A percentile compares a stretch with the other conserved stretches of the same genome.
phyloP scores from a whole-genome alignment of 108 stramenopile species.

The Schizochytrium sp. region DNA sequence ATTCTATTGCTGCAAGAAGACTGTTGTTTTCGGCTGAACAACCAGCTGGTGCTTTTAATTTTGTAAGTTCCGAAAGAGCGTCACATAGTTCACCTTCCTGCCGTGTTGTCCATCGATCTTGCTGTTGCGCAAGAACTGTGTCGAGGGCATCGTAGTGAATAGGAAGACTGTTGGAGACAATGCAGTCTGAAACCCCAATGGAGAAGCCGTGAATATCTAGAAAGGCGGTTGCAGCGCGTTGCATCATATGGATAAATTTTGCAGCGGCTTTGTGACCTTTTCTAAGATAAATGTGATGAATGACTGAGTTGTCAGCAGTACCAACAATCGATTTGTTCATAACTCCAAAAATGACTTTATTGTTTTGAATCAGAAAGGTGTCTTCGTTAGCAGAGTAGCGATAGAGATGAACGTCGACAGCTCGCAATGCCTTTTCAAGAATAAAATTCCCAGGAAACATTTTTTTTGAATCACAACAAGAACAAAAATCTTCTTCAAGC shows the following conservation, averaged over 20 bases:
- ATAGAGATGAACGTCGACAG: neutral
- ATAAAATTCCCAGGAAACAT: neutral
- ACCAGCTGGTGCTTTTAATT: neutral
- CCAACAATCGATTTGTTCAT: slow-evolving; percentile 5
- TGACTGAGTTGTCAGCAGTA: neutral
- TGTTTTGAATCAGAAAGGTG: slow-evolving; percentile 20
- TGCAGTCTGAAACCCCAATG: neutral
- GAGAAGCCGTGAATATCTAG: neutral
- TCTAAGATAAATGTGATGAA: slow-evolving; percentile 3
- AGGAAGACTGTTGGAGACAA: neutral
- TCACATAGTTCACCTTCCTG: neutral
- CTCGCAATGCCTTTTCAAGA: neutral
- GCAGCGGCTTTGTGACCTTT: neutral
- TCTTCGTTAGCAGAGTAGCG: neutral
- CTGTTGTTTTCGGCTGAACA: slow-evolving; percentile 20
- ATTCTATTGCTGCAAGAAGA: neutral
- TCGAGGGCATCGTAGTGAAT: neutral
- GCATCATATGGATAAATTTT: neutral
- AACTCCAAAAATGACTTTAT: slow-evolving; percentile 6
- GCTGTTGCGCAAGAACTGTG: neutral
- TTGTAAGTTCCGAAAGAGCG: neutral
- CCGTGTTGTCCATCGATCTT: neutral
- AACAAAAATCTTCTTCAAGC: neutral
- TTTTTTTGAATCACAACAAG: neutral
- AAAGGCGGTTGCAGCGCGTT: neutral